Evolutionary conservation across 305 asterid genomes (phyloP).

Genomic region (Fraxinus ornus): DNA sequence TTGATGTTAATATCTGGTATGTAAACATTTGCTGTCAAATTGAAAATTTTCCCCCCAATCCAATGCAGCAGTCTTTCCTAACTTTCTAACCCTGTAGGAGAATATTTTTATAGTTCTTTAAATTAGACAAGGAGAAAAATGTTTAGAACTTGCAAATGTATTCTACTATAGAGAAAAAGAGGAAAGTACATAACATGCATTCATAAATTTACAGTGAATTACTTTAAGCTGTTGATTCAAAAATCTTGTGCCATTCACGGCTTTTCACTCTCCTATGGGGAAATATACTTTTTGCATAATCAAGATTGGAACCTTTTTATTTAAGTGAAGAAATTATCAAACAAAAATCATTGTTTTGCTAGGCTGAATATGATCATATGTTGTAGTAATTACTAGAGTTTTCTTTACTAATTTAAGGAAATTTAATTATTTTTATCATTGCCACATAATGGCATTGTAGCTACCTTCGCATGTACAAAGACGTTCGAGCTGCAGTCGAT

Average conservation of each 20-base stretch:
- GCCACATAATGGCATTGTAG: conserved; percentile 43
- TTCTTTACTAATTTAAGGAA: not conserved
- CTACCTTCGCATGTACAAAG: conserved; percentile 50
- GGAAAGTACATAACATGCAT: not conserved
- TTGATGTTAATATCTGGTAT: not conserved
- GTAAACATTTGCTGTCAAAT: not conserved
- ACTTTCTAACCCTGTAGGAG: not conserved
- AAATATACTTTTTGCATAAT: not conserved
- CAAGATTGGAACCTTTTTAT: not conserved
- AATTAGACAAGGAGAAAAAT: not conserved
- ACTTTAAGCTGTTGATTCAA: not conserved
- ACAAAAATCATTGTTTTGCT: not conserved
- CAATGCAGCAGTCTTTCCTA: not conserved
- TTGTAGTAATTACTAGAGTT: conserved; percentile 10
- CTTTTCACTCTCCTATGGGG: not conserved
- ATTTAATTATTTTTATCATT: not conserved
- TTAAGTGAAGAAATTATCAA: not conserved
- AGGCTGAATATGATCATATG: conserved; percentile 10
- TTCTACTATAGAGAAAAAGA: not conserved
- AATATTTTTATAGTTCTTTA: not conserved
- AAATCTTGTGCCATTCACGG: not conserved
- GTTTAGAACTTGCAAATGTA: not conserved
- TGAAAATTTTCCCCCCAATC: not conserved
- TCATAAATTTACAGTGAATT: conserved; percentile 6
- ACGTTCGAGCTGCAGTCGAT: conserved; percentile 66